Evolutionary conservation across 345 rosid genomes (phyloP).

Genomic region (Eutrema yunnanense): DNA sequence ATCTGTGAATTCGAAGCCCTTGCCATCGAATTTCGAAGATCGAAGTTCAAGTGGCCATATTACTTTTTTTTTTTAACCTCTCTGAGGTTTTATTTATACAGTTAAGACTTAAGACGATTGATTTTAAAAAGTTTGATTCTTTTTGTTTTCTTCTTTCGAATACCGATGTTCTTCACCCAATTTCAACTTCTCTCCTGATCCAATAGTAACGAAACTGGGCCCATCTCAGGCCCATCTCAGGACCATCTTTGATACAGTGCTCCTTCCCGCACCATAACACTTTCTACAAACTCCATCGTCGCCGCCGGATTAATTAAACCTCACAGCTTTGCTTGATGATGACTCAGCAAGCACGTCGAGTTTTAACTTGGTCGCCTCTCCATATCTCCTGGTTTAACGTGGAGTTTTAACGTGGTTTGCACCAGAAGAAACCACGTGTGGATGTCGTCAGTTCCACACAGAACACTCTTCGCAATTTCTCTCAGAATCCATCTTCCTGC

Average conservation of each 20-base stretch:
- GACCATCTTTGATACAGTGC: background rate
- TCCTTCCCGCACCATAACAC: conserved; percentile 1
- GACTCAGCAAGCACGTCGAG: conserved; percentile 3
- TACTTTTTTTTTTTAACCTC: too few relatives aligned
- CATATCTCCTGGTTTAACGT: background rate
- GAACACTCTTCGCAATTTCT: conserved; percentile 22
- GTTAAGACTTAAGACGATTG: too few relatives aligned
- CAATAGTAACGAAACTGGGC: background rate
- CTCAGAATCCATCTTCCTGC: conserved; percentile 9
- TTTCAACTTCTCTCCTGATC: background rate
- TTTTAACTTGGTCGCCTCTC: conserved; percentile 6
- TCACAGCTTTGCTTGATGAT: background rate
- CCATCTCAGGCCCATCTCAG: background rate
- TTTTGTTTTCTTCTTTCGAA: too few relatives aligned
- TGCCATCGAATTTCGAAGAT: too few relatives aligned
- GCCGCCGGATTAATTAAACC: background rate
- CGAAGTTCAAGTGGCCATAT: too few relatives aligned
- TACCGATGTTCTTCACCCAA: too few relatives aligned
- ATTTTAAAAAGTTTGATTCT: too few relatives aligned
- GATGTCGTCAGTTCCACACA: conserved; percentile 40
- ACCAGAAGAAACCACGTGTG: conserved; percentile 15
- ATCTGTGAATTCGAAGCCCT: too few relatives aligned
- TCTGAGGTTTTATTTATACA: too few relatives aligned
- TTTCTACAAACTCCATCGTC: background rate
- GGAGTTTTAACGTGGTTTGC: background rate